Base-by-base conservation (phyloP, 2,329 filamentous ascomycete species). In the Penicillium sp. region DNA sequence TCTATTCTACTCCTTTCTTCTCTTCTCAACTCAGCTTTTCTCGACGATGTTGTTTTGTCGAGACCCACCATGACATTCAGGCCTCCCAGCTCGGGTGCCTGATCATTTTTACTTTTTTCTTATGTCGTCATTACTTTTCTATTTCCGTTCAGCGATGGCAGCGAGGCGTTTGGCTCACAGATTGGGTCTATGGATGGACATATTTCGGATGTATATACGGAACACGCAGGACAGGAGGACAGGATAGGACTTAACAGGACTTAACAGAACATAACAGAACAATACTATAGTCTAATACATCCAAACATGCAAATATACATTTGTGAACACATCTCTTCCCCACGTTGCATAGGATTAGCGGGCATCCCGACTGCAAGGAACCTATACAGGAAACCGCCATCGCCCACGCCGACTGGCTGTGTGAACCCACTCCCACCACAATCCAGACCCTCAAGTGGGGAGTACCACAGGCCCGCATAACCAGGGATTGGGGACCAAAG, bases 41-140 rank as follows among this genome's bases (percentile, higher is more conserved):
- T n/a, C n/a, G n/a, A n/a, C n/a, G n/a, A n/a, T n/a, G n/a, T n/a
- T n/a, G n/a, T n/a, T n/a, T n/a, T n/a, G n/a, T n/a, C n/a, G n/a
- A n/a, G 27, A 17, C 39, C 39, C 24, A 42, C 39, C 39, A 42
- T 29, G 39, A 42, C 39, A 29, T 17, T 30, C 24, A 42, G 39
- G 39, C 17, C 39, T 42, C 39, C 37, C 39, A 42, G 39, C 23
- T 23, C 39, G 39, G 39, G 39, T 24, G 12, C 39, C 39, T 42
- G 39, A 42, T 27, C 39, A 27, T 42, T 29, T 41, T 42, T 42
- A 20, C 26, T 42, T 42, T 26, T 42, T 20, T 29, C 39, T 24
- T 42, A 42, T 21, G 36, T 40, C 36, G 21, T 40, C 36, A 36
- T 36, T 10, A 36, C n/a, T 40, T 24, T 40, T n/a, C 4, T 40